Evolutionary conservation across 805 yeast species (phyloP).

Genomic region (Cyberlindnera galapagoensis): DNA sequence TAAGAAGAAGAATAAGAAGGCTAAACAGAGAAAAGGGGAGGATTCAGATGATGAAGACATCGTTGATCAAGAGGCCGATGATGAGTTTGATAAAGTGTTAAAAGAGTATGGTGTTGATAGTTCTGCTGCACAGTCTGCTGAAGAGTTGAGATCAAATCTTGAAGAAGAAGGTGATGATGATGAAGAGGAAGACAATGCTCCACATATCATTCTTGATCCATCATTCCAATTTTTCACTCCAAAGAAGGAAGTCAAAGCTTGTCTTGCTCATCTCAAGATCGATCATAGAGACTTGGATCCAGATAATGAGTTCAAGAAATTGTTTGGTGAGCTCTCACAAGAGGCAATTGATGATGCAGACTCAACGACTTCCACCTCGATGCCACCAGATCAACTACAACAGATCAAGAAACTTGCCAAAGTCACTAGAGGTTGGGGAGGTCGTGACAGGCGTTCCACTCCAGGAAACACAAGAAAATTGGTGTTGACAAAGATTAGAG

Average conservation of each 20-base stretch:
- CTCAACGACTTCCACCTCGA: slow-evolving; percentile 61
- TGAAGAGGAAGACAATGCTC: slow-evolving; percentile 35
- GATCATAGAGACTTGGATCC: slow-evolving; percentile 58
- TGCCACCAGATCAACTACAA: slow-evolving; percentile 60
- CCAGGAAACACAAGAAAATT: slow-evolving; percentile 73
- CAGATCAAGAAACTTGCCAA: slow-evolving; percentile 48
- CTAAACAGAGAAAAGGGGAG: slow-evolving; percentile 5
- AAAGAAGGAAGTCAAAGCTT: slow-evolving; percentile 32
- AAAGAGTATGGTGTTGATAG: slow-evolving; percentile 29
- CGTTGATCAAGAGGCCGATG: slow-evolving; percentile 41
- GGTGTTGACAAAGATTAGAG: slow-evolving; percentile 63
- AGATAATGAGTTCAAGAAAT: slow-evolving; percentile 61
- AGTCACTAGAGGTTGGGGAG: slow-evolving; percentile 79
- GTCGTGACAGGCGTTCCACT: slow-evolving; percentile 61
- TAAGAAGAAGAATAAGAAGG: slow-evolving; percentile 16
- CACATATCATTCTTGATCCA: slow-evolving; percentile 25
- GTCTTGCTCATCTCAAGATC: slow-evolving; percentile 36
- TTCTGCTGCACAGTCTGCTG: too few species aligned
- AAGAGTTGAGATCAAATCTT: too few species aligned
- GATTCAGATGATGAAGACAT: slow-evolving; percentile 17
- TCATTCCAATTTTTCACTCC: slow-evolving; percentile 37
- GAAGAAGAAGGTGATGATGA: too few species aligned
- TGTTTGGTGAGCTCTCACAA: slow-evolving; percentile 66
- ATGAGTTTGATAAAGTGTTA: slow-evolving; percentile 51
- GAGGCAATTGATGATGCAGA: slow-evolving; percentile 72